A percentile compares a stretch with the other conserved stretches of the same genome.
Evolutionary conservation across 2,329 filamentous ascomycete species (phyloP).

Genomic region (Waltergamsia citrina): DNA sequence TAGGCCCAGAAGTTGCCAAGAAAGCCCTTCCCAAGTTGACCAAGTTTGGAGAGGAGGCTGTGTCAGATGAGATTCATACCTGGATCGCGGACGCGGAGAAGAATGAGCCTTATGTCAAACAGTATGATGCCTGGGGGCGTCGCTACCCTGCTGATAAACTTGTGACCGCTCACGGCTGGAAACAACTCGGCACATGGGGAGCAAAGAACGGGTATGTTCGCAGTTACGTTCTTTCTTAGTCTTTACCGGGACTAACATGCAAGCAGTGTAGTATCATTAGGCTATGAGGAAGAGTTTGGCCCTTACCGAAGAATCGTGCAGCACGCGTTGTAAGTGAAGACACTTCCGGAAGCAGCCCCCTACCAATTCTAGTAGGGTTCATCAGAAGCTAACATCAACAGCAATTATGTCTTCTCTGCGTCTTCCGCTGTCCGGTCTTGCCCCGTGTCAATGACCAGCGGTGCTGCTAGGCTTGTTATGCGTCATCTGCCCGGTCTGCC

Average conservation of each 20-base stretch:
- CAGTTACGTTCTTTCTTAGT: neutral
- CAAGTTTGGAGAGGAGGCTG: neutral
- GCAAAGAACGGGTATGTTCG: neutral
- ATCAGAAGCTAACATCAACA: too few relatives aligned
- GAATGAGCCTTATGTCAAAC: neutral
- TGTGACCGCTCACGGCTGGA: neutral
- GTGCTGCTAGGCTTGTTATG: too few relatives aligned
- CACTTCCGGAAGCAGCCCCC: too few relatives aligned
- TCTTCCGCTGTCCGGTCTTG: too few relatives aligned
- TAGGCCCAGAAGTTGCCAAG: neutral
- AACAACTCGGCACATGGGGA: neutral
- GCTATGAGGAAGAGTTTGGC: neutral
- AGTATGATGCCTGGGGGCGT: neutral
- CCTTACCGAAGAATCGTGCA: neutral
- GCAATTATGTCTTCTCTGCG: too few relatives aligned
- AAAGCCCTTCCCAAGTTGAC: neutral
- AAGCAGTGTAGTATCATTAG: neutral
- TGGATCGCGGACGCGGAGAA: neutral
- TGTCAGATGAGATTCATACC: neutral
- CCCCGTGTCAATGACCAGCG: too few relatives aligned
- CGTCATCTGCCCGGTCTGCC: too few relatives aligned
- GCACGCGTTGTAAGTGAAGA: neutral
- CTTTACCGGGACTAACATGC: neutral
- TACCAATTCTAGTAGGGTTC: too few relatives aligned
- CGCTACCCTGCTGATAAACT: neutral